phyloP scores from a whole-genome alignment of 768 basidiomycete species.

The Termitomyces sp. region DNA sequence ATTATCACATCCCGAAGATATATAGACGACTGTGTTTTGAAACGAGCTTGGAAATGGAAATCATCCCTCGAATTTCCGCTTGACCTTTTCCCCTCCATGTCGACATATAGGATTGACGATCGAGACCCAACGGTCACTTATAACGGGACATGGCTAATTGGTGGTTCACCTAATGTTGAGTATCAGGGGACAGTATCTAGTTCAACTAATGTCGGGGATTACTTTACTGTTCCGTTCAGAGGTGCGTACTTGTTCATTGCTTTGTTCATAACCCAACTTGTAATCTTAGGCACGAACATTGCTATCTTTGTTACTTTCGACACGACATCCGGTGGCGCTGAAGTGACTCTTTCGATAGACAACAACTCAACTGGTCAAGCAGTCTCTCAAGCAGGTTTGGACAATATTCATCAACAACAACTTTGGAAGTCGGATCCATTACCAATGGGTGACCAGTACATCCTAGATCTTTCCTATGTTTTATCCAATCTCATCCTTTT shows the following conservation, averaged over 20 bases:
- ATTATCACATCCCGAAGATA: background rate
- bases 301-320: constrained; percentile 30
- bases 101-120: constrained; percentile 29
- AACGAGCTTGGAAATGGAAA: background rate
- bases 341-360: constrained; percentile 30
- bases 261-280: background rate
- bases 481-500: background rate
- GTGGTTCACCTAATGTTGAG: constrained; percentile 20
- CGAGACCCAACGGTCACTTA: constrained; percentile 23
- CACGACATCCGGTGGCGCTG: constrained; percentile 26
- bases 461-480: background rate
- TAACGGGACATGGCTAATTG: constrained; percentile 26
- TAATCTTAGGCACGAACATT: constrained; percentile 23
- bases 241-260: constrained; percentile 16
- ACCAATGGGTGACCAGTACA: constrained; percentile 24
- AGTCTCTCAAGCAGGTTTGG: constrained; percentile 19
- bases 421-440: constrained; percentile 28
- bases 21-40: background rate
- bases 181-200: constrained; percentile 25
- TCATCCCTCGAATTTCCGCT: background rate
- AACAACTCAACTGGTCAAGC: constrained; percentile 18
- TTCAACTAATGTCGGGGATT: constrained; percentile 27
- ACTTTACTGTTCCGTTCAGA: constrained; percentile 26
- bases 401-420: constrained; percentile 25
- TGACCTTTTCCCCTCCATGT: background rate